phyloP scores from a whole-genome alignment of 2,329 filamentous ascomycete genomes.

The Fusarium odoratissimum region DNA sequence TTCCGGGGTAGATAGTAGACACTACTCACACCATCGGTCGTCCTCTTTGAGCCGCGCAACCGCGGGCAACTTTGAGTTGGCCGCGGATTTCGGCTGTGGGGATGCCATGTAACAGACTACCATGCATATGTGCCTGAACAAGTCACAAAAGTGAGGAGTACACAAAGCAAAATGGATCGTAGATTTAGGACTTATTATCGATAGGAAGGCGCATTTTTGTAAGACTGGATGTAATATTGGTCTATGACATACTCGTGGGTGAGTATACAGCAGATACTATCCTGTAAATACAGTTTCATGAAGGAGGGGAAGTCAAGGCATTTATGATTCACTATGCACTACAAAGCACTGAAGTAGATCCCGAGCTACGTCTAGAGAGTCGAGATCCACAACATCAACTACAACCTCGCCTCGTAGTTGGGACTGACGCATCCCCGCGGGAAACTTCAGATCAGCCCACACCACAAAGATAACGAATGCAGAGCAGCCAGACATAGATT shows the following conservation, averaged over 20 bases:
- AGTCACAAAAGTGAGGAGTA: neutral
- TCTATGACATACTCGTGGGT: neutral
- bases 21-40: neutral
- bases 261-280: neutral
- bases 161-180: neutral
- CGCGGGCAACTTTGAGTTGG: constrained; percentile 17
- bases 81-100: constrained; percentile 6
- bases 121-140: neutral
- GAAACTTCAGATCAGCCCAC: constrained; percentile 13
- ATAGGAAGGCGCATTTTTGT: accelerated
- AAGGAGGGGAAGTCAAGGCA: accelerated
- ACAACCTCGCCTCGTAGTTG: neutral
- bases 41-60: neutral
- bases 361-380: neutral
- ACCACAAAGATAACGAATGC: constrained; percentile 8
- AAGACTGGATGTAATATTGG: no score
- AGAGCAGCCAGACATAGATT: neutral
- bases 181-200: neutral
- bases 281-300: neutral
- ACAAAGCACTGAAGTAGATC: neutral
- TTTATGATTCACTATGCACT: neutral
- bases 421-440: constrained; percentile 9
- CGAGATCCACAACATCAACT: neutral
- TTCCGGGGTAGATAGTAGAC: neutral
- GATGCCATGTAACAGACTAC: neutral